Conservation (phyloP, 2,329 filamentous ascomycete species). For the Penicillium sp. region DNA sequence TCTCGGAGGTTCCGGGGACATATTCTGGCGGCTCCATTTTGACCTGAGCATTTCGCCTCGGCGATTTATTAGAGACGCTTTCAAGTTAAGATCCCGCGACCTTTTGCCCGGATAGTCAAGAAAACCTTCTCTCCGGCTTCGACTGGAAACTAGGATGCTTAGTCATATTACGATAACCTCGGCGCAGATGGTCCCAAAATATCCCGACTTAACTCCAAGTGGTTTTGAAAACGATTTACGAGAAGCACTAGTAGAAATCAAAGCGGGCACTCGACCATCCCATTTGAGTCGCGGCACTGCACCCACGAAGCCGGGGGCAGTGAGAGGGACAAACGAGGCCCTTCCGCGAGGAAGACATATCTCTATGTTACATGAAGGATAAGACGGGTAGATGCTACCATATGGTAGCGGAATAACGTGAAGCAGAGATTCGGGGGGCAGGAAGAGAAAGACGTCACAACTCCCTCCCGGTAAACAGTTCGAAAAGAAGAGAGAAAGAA, state of each 20-base stretch:
- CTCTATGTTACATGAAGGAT: slow-evolving; percentile 25
- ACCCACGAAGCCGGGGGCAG: slow-evolving; percentile 8
- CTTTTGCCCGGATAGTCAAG: background rate
- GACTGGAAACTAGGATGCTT: background rate
- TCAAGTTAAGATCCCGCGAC: background rate
- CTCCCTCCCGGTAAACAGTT: slow-evolving; percentile 15
- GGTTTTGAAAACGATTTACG: background rate
- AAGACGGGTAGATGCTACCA: slow-evolving; percentile 3
- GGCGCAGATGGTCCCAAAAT: too few relatives aligned
- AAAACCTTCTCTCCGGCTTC: background rate
- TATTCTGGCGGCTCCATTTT: slow-evolving; percentile 35
- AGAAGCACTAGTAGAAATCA: background rate
- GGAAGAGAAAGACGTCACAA: slow-evolving; percentile 18
- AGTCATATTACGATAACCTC: too few relatives aligned
- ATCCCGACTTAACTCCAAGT: too few relatives aligned
- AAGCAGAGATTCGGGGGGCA: slow-evolving; percentile 8
- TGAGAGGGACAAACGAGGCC: slow-evolving; percentile 8
- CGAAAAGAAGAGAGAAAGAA: slow-evolving; percentile 6
- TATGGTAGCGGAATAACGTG: background rate
- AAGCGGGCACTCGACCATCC: slow-evolving; percentile 7
- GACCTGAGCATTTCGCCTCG: slow-evolving; percentile 17
- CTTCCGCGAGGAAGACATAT: slow-evolving; percentile 22
- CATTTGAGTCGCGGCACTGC: slow-evolving; percentile 8
- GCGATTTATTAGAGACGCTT: background rate
- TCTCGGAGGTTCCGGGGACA: slow-evolving; percentile 39